These are phyloP conservation scores for Ophiostoma sp. DNA, from an alignment of 2,329 filamentous ascomycete species.

Conservation along the genomic window DNA sequence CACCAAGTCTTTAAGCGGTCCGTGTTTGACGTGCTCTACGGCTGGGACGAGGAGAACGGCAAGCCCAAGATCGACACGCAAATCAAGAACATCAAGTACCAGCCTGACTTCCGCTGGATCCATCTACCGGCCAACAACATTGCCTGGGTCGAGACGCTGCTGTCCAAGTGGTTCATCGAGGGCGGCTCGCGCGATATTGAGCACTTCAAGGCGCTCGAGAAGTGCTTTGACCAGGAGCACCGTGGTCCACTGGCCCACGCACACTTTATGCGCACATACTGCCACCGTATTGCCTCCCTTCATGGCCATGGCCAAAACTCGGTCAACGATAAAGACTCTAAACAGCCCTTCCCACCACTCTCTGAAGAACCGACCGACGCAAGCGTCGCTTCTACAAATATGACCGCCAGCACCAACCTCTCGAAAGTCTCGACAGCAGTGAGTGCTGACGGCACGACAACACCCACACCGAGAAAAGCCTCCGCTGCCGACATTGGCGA, in stretches of 20 bases:
- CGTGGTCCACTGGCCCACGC: constrained; percentile 59
- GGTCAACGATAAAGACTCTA: constrained; percentile 36
- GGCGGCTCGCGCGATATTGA: constrained; percentile 62
- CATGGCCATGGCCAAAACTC: constrained; percentile 31
- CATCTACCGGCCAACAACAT: constrained; percentile 57
- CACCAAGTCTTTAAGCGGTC: constrained; percentile 49
- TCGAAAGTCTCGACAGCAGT: neutral
- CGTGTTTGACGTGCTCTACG: constrained; percentile 55
- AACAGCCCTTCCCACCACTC: constrained; percentile 32
- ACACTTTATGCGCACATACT: constrained; percentile 62
- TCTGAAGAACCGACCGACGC: constrained; percentile 35
- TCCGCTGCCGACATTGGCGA: constrained; percentile 15
- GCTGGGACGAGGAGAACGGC: constrained; percentile 47
- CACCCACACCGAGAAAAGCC: constrained; percentile 29
- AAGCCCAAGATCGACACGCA: constrained; percentile 50
- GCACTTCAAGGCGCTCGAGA: constrained; percentile 62
- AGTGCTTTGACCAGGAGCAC: constrained; percentile 63
- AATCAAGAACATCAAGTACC: constrained; percentile 47
- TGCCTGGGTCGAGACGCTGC: constrained; percentile 61
- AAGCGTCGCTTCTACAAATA: constrained; percentile 26
- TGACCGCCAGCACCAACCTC: constrained; percentile 1
- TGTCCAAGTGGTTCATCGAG: constrained; percentile 66
- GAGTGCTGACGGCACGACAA: constrained; percentile 21
- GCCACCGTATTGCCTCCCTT: constrained; percentile 48
- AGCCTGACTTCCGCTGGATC: constrained; percentile 53